phyloP scores from a whole-genome alignment of 2,329 filamentous ascomycete species.

The Fusarium brevicatenulatum region DNA sequence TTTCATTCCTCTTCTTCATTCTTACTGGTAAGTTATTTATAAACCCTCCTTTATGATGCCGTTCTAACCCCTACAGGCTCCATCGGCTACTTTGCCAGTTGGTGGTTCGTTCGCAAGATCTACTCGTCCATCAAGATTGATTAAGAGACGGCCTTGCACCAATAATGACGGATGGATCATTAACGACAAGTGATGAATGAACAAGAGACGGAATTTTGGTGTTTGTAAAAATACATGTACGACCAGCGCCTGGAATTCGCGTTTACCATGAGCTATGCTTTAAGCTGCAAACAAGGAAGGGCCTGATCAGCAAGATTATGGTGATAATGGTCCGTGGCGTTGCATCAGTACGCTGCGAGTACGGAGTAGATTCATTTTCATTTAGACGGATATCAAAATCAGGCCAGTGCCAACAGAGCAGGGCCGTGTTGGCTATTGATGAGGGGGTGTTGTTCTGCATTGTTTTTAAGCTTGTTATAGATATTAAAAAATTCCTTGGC shows the following conservation, averaged over 20 bases:
- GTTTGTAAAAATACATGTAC: conserved; percentile 49
- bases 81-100: conserved; percentile 95
- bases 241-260: conserved; percentile 41
- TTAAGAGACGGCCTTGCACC: conserved; percentile 53
- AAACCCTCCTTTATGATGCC: no score
- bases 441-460: conserved; percentile 24
- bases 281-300: background rate
- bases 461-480: conserved; percentile 30
- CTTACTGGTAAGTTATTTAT: conserved; percentile 76
- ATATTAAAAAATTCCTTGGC: conserved; percentile 5
- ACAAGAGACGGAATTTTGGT: conserved; percentile 24
- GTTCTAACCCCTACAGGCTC: conserved; percentile 69
- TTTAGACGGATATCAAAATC: conserved; percentile 33
- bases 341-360: conserved; percentile 25
- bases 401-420: conserved; percentile 14
- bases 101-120: conserved; percentile 93
- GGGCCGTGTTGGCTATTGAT: conserved; percentile 27
- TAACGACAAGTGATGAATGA: conserved; percentile 35
- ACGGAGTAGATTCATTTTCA: conserved; percentile 30
- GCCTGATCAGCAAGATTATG: conserved; percentile 1
- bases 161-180: conserved; percentile 9
- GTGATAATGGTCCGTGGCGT: background rate
- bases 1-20: conserved; percentile 92
- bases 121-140: conserved; percentile 99
- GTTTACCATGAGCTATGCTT: conserved; percentile 12